Conservation (phyloP, 305 asterid species). For the Ruellia speciosa region DNA sequence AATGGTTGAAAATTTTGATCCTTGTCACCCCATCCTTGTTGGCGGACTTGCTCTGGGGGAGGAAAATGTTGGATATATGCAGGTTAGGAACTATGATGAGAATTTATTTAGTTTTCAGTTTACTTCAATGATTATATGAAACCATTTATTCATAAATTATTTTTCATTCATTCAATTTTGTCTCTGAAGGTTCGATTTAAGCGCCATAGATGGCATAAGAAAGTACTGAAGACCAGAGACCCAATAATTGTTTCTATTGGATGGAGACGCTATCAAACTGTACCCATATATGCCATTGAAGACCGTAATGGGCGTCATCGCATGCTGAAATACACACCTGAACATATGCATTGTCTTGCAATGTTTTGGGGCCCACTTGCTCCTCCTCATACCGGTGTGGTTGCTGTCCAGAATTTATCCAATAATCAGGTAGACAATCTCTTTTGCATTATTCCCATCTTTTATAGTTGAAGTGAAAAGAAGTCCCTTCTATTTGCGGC, state of each 20-base stretch:
- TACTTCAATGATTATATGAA: constrained; percentile 3
- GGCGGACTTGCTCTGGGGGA: constrained; percentile 93
- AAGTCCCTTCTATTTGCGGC: background rate
- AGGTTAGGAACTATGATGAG: constrained; percentile 43
- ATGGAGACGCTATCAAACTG: constrained; percentile 96
- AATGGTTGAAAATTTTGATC: constrained; percentile 95
- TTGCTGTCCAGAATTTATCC: constrained; percentile 83
- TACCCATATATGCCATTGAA: constrained; percentile 90
- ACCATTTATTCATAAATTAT: constrained; percentile 4
- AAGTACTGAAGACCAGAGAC: constrained; percentile 91
- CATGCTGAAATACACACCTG: constrained; percentile 97
- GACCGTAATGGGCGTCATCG: constrained; percentile 92
- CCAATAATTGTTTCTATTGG: constrained; percentile 95
- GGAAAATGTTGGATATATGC: constrained; percentile 93
- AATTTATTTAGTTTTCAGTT: constrained; percentile 1
- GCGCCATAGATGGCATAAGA: constrained; percentile 98
- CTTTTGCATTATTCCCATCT: background rate
- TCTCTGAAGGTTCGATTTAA: constrained; percentile 65
- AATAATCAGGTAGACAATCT: constrained; percentile 58
- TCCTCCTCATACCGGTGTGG: constrained; percentile 87
- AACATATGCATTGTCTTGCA: constrained; percentile 99
- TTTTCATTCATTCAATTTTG: constrained; percentile 9
- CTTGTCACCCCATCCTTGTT: constrained; percentile 76
- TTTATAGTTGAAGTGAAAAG: background rate
- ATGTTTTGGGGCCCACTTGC: constrained; percentile 99